Conservation (phyloP, 1,139 yeast species). For the Suhomyces kunorum region DNA sequence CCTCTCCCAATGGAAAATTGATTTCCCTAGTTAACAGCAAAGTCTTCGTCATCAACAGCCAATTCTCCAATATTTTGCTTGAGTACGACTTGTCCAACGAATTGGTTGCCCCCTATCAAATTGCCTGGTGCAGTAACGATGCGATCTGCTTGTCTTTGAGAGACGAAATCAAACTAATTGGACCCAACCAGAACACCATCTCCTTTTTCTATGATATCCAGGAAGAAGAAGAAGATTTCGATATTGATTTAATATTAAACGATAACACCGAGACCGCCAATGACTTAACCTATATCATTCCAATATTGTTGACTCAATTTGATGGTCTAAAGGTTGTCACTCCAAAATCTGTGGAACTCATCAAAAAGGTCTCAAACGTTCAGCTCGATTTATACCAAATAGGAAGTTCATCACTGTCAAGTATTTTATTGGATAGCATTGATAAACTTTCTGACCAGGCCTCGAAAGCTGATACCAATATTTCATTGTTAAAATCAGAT, state of each 20-base stretch:
- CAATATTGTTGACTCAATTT: conserved; percentile 49
- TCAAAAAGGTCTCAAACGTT: conserved; percentile 61
- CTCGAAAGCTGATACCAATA: conserved; percentile 82
- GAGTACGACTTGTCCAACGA: conserved; percentile 48
- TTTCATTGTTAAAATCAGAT: conserved; percentile 56
- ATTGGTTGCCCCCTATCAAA: conserved; percentile 40
- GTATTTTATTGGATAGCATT: conserved; percentile 79
- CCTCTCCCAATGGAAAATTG: conserved; percentile 64
- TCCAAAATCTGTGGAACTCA: conserved; percentile 56
- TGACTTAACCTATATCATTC: conserved; percentile 35
- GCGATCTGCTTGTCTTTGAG: conserved; percentile 62
- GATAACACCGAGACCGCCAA: conserved; percentile 17
- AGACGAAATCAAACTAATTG: conserved; percentile 70
- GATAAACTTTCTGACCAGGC: conserved; percentile 70
- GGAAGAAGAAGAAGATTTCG: conserved; percentile 35
- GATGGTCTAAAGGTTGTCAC: conserved; percentile 78
- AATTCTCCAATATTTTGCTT: conserved; percentile 53
- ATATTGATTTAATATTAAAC: conserved; percentile 24
- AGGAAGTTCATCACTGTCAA: conserved; percentile 83
- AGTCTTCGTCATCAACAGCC: conserved; percentile 54
- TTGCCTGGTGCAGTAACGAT: conserved; percentile 87
- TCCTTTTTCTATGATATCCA: conserved; percentile 48
- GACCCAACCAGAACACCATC: conserved; percentile 66
- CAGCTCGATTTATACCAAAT: conserved; percentile 69
- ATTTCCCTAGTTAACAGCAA: conserved; percentile 55